Conservation (phyloP, 1,284 basidiomycete genomes). For the Cronartium ribicola region DNA sequence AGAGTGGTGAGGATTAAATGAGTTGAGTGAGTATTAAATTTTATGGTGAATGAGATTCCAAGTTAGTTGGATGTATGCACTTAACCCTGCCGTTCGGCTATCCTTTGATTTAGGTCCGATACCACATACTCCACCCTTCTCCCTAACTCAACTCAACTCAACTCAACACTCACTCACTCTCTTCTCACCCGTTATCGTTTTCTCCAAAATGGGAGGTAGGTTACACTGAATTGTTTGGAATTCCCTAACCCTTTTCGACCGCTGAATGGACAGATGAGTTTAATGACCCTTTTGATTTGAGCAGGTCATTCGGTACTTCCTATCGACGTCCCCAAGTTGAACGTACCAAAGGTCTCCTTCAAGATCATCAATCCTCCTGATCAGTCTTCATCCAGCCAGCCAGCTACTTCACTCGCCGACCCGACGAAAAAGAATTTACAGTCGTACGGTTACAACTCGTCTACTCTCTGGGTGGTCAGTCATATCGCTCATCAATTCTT, state of each 20-base stretch:
- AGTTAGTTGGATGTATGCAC: not conserved
- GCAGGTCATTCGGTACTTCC: conserved; percentile 39
- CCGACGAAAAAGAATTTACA: conserved; percentile 20
- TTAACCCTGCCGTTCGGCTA: too few relatives aligned
- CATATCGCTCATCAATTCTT: conserved; percentile 7
- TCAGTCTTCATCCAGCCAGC: not conserved
- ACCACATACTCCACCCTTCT: not conserved
- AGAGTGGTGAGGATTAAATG: too few relatives aligned
- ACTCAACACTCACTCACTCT: not conserved
- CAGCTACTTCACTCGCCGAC: conserved; percentile 1
- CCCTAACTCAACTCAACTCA: not conserved
- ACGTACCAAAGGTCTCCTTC: conserved; percentile 41
- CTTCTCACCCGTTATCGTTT: not conserved
- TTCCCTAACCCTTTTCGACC: not conserved
- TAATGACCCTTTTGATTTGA: not conserved
- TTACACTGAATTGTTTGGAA: not conserved
- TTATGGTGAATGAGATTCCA: not conserved
- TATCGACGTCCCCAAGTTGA: conserved; percentile 25
- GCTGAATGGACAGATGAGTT: not conserved
- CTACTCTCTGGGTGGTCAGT: conserved; percentile 33
- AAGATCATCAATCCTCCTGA: conserved; percentile 15
- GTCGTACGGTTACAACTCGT: conserved; percentile 32
- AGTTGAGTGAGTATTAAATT: too few relatives aligned
- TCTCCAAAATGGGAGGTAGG: conserved; percentile 31
- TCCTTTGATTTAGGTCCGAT: too few relatives aligned